Evolutionary conservation across 257 asterid genomes (phyloP), one percentile per base, ranked within the genome.

Genomic region (Solanum pimpinellifolium): DNA sequence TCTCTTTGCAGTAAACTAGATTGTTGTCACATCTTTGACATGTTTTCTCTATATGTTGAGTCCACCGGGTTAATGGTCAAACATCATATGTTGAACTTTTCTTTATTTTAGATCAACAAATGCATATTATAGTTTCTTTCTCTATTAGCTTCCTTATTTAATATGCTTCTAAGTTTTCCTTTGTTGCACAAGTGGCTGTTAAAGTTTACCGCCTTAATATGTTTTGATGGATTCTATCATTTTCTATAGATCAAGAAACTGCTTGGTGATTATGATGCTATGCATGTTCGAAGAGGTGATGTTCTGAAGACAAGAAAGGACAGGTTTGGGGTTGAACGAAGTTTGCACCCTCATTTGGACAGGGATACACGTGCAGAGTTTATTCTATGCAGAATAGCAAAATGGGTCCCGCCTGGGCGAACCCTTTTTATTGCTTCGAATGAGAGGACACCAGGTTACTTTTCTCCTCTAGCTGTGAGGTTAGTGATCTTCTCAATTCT

Each of bases 231-330:
- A 80, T 29, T 46, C 85, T 84, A 44, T 69, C 87, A 33, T 83
- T 85, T 85, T 68, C 56, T 89, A 85, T 90, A 97, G 99, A 94
- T 97, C 86, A 96, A 92, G 93, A 91, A 90, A 21, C 93, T 83
- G 70, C 97, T 97, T 70, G 99, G 98, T 83, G 98, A 95, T 87
- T 97, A 97, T 87, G 98, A 94, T 92, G 99, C 99, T 52, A 94
- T 97, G 60, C 99, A 97, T 91, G 98, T 97, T 81, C 98, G 99
- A 33, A 94, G 99, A 85, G 99, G 99, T 42, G 99, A 97, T 92
- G 92, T 77, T 87, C 83, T 97, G 89, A 97, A 95, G 88, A 96
- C 95, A 52, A 95, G 98, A 72, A 97, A 96, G 91, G 99, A 97
- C 87, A 92, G 99, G 86, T 92, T 89, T 82, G 99, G 99, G 16